A percentile compares a stretch with the other conserved stretches of the same genome.
Evolutionary conservation across 306 rosid genomes (phyloP).

Genomic region (Begonia peltatifolia): DNA sequence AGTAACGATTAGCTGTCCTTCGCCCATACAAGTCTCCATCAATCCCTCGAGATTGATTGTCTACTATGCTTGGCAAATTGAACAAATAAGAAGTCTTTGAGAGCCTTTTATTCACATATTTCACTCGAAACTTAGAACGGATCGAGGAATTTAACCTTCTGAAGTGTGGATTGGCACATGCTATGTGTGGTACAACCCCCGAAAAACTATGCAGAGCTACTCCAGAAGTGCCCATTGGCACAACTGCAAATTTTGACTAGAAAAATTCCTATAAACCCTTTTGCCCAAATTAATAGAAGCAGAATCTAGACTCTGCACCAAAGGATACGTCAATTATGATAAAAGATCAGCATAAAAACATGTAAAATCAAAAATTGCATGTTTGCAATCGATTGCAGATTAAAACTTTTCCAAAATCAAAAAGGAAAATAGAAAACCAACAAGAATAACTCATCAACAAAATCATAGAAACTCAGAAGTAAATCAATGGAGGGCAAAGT

Average conservation of each 20-base stretch:
- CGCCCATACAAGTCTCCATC: slow-evolving; percentile 14
- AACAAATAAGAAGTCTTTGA: slow-evolving; percentile 17
- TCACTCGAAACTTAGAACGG: slow-evolving; percentile 12
- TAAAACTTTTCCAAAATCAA: background rate
- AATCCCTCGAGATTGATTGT: slow-evolving; percentile 14
- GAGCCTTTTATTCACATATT: slow-evolving; percentile 25
- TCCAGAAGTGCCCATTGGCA: slow-evolving; percentile 27
- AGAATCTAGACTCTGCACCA: background rate
- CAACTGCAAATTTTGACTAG: no score
- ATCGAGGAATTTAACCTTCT: slow-evolving; percentile 16
- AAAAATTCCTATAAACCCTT: background rate
- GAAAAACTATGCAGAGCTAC: slow-evolving; percentile 40
- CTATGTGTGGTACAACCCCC: slow-evolving; percentile 26
- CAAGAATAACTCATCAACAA: background rate
- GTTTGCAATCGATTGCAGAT: background rate
- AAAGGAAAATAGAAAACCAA: background rate
- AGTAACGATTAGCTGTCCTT: slow-evolving; percentile 5
- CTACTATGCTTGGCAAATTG: slow-evolving; percentile 21
- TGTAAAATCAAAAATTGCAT: background rate
- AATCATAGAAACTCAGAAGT: background rate
- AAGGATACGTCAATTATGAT: no score
- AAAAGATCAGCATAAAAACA: no score
- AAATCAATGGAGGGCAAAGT: no score
- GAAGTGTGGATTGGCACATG: slow-evolving; percentile 13
- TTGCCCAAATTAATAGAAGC: background rate